Conservation (phyloP, 306 rosid genomes). For the Prunus armeniaca region DNA sequence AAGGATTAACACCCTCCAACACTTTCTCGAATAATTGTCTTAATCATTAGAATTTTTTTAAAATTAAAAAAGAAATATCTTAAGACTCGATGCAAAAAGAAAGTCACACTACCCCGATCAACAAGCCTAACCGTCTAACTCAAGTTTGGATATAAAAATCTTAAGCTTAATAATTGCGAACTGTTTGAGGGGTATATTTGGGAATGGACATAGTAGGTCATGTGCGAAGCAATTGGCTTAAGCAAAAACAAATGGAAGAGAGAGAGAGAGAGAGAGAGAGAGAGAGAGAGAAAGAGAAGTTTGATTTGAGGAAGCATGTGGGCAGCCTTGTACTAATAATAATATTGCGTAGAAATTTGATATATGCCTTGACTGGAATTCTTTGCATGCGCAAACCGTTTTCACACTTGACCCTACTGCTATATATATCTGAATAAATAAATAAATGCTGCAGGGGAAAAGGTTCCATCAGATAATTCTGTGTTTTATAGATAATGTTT, state of each 20-base stretch:
- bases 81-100: too few relatives aligned
- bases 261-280: not conserved
- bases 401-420: constrained; percentile 8
- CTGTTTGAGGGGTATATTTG: not conserved
- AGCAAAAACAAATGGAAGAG: not conserved
- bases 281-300: not conserved
- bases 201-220: not conserved
- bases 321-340: not conserved
- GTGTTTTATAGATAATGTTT: not conserved
- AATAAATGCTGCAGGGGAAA: not conserved
- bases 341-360: not conserved
- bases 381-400: not conserved
- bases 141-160: too few relatives aligned
- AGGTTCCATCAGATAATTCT: not conserved
- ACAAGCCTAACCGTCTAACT: too few relatives aligned
- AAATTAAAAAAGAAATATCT: too few relatives aligned
- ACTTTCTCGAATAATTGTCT: not conserved
- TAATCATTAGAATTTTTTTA: not conserved
- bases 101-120: too few relatives aligned
- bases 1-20: not conserved
- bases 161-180: not conserved
- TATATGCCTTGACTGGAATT: not conserved
- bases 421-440: not conserved
- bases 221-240: not conserved
- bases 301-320: not conserved